Conservation (phyloP, 257 asterid species). For the Solanum pennellii region DNA sequence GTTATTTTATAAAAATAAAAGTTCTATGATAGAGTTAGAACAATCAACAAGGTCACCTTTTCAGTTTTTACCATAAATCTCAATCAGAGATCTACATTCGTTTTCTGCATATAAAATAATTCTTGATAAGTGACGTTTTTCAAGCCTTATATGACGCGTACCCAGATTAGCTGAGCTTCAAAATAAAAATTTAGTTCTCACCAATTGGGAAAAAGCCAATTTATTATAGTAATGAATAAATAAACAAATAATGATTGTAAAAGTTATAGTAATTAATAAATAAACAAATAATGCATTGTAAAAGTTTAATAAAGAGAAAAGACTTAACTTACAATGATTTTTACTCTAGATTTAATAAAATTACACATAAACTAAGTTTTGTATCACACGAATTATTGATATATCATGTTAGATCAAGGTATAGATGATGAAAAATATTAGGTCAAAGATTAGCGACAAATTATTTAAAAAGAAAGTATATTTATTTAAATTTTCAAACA, state of each 20-base stretch:
- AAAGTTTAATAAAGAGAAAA: background rate
- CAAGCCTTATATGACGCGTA: too few relatives aligned
- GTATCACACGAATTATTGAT: background rate
- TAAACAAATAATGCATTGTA: background rate
- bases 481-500: background rate
- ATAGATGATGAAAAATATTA: background rate
- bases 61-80: too few relatives aligned
- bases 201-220: background rate
- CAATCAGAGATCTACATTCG: too few relatives aligned
- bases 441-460: background rate
- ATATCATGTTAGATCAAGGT: background rate
- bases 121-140: too few relatives aligned
- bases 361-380: background rate
- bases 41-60: too few relatives aligned
- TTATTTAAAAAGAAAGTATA: background rate
- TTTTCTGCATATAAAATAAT: too few relatives aligned
- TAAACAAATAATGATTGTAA: too few relatives aligned
- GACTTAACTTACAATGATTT: background rate
- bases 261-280: background rate
- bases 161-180: too few relatives aligned
- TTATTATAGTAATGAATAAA: too few relatives aligned
- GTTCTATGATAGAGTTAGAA: too few relatives aligned
- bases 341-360: background rate
- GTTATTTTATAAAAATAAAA: too few relatives aligned
- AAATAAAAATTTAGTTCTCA: background rate